Base-by-base conservation (phyloP, 768 basidiomycete genomes). In the Pholiota molesta region DNA sequence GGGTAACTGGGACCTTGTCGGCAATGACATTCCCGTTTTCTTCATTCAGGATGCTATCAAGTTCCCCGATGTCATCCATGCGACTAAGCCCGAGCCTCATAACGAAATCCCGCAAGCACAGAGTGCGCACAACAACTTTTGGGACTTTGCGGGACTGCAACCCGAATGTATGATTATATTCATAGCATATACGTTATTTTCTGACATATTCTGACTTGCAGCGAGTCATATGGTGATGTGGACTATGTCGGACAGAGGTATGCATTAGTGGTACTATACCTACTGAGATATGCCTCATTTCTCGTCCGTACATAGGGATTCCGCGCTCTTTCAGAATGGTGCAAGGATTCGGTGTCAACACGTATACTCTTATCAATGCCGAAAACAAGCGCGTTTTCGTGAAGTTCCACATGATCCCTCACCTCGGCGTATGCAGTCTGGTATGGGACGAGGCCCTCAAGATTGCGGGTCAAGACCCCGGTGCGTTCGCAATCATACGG, bases 381-480 rank as follows among this genome's bases (percentile, higher is more conserved):
- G 70, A 83, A 28, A 87, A 87, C 47, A 81, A 93, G 68, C 83
- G 87, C 1, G 81, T 83, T 58, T 96, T 96, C 66, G 94, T 95
- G 75, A 96, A 95, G 73, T 95, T 94, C 72, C 92, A 95, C 73
- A 91, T 86, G 79, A 85, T 84, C 40, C 86, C 94, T 17, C 84
- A 94, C 73, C 82, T 95, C 16, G 94, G 94, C 21, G 90, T 91
- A 1, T 91, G 95, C 70, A 89, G 86, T 60, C 77, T 96, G 16
- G 78, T 90, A 5, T 97, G 95, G 94, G 94, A 97, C 64, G 95
- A 97, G 67, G 91, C 91, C 0, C 78, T 96, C 62, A 95, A 95
- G 72, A 83, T 96, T 42, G 63, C 66, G 16, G 91, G 92, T 0
- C 92, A 94, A 72, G 94, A 96, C 73, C 94, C 95, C 37, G 86